A percentile compares a stretch with the other conserved stretches of the same genome.
Evolutionary conservation across 164 flowering plant species (phyloP).

Genomic region (Cinnamomum chago): DNA sequence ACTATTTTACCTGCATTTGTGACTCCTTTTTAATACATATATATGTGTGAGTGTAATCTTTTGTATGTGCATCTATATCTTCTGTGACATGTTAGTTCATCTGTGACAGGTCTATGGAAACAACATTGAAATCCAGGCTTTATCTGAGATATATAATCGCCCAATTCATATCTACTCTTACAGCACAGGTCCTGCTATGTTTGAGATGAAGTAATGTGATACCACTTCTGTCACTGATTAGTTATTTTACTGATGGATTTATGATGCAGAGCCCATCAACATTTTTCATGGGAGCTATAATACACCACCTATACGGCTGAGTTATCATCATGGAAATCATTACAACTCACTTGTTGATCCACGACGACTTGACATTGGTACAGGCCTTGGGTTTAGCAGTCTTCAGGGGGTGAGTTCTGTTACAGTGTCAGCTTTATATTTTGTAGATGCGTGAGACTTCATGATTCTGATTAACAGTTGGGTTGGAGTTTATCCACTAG

Average conservation of each 20-base stretch:
- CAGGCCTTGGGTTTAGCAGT: constrained; percentile 94
- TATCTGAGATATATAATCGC: constrained; percentile 93
- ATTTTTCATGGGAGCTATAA: constrained; percentile 87
- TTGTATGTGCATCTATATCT: background rate
- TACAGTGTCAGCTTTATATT: too few relatives aligned
- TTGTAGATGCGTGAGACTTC: too few relatives aligned
- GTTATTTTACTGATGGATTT: constrained; percentile 2
- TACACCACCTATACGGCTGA: constrained; percentile 88
- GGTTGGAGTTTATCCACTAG: too few relatives aligned
- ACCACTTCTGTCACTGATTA: background rate
- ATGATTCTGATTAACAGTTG: too few relatives aligned
- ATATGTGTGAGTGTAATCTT: background rate
- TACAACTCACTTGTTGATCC: constrained; percentile 99
- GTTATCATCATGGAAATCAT: constrained; percentile 97
- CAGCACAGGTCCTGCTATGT: constrained; percentile 62
- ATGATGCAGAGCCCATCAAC: constrained; percentile 85
- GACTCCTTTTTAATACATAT: too few relatives aligned
- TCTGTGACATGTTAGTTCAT: background rate
- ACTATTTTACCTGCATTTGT: too few relatives aligned
- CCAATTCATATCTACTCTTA: constrained; percentile 96
- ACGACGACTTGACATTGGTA: constrained; percentile 77
- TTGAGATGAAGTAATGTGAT: background rate
- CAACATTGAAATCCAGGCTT: constrained; percentile 93
- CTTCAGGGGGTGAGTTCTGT: constrained; percentile 73
- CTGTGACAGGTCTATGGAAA: constrained; percentile 85